Base-by-base conservation (phyloP, 1,284 basidiomycete genomes). In the Tilletia indica region DNA sequence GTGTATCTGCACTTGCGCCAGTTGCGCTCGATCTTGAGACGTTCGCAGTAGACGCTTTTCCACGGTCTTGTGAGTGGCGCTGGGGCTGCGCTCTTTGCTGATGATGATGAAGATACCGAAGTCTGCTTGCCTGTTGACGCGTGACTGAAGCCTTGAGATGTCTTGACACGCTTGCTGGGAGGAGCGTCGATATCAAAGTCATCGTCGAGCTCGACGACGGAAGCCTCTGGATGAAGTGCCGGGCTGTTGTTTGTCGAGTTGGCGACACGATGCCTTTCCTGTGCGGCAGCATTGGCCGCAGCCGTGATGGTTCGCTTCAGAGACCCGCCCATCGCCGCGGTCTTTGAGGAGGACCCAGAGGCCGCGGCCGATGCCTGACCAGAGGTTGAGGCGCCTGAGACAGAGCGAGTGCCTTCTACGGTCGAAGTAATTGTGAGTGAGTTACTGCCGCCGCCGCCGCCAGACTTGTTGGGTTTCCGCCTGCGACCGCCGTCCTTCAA, bases 21-120 rank as follows among this genome's bases (percentile, higher is more conserved):
- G 85, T 99, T 99, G 63, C 94, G 90, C 86, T 98, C 96, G 70
- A 99, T 90, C 39, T 91, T 91, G 79, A 99, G 89, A 19, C 97
- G 91, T 85, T 99, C 97, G 84, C 93, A 94, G 86, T 99, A 99
- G n/a, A 99, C 95, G 74, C 92, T 90, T 85, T 99, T 99, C 97
- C 97, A 99, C 0, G 96, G 97, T 67, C 93, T 90, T 19, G 92
- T 94, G 71, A 89, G 74, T 31, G 84, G 78, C 38, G 76, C n/a
- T n/a, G n/a, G n/a, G n/a, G n/a, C n/a, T n/a, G n/a, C n/a, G 42
- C 12, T 45, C 6, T 45, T 45, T 45, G 42, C 3, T 45, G 42
- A 45, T 9, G 42, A 45, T 8, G 42, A 8, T 8, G 42, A 8
- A 14, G 14, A 14, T 9, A 14, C 8, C 16, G 51, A 54, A 19